A percentile compares a stretch with the other conserved stretches of the same genome.
Conservation (phyloP, 345 rosid genomes). For the Microcos paniculata region DNA sequence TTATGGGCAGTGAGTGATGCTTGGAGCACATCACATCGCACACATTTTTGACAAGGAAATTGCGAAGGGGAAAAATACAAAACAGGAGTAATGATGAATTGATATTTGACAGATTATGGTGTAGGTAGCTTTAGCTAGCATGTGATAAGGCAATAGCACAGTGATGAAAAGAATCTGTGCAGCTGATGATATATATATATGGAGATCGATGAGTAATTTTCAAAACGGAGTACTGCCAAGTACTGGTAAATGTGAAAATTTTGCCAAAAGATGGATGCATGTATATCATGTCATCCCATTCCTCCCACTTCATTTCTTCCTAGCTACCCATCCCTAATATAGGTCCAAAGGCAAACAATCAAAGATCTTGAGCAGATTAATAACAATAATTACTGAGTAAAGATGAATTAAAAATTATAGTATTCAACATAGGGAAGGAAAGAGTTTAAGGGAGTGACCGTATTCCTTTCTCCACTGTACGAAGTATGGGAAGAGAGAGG, state of each 20-base stretch:
- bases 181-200: too few relatives aligned
- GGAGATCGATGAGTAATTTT: too few relatives aligned
- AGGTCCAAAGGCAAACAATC: neutral
- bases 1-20: neutral
- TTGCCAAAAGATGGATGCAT: neutral
- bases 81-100: too few relatives aligned
- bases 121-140: neutral
- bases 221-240: too few relatives aligned
- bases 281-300: too few relatives aligned
- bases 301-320: neutral
- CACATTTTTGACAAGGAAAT: neutral
- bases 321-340: neutral
- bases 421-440: too few relatives aligned
- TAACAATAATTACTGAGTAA: too few relatives aligned
- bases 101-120: neutral
- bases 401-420: neutral
- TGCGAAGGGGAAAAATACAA: too few relatives aligned
- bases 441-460: too few relatives aligned
- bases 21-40: neutral
- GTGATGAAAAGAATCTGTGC: neutral
- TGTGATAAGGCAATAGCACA: conserved; percentile 10
- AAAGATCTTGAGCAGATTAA: too few relatives aligned
- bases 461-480: conserved; percentile 74
- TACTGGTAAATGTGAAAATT: neutral
- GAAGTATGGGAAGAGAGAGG: conserved; percentile 71